Conservation (phyloP, 257 asterid genomes). For the Solanum arcanum region DNA sequence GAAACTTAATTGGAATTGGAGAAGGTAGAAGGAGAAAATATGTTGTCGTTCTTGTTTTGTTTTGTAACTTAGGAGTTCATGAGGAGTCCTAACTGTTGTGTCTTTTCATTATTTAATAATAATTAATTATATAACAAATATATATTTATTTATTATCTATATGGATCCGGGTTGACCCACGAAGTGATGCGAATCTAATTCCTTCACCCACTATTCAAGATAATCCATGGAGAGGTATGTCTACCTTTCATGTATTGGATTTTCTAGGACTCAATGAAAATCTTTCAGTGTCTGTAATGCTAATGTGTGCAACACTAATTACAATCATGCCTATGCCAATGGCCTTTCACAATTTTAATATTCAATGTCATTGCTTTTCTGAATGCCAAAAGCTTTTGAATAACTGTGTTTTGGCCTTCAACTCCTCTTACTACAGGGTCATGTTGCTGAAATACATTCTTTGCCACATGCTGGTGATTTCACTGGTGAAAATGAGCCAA, state of each 20-base stretch:
- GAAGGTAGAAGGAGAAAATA: background rate
- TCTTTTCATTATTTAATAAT: background rate
- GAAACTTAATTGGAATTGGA: background rate
- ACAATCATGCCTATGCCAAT: background rate
- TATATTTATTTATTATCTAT: too few relatives aligned
- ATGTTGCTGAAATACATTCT: conserved; percentile 18
- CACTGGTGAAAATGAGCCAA: conserved; percentile 31
- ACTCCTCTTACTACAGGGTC: conserved; percentile 32
- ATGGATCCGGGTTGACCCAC: background rate
- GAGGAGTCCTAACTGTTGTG: background rate
- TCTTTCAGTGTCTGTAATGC: background rate
- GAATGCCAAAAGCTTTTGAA: background rate
- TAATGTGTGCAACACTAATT: background rate
- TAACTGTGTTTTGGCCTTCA: conserved; percentile 1
- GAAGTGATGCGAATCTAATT: background rate
- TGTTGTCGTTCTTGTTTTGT: background rate
- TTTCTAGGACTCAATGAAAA: background rate
- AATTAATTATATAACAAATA: too few relatives aligned
- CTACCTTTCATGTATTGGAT: background rate
- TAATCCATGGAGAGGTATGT: background rate
- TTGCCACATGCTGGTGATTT: conserved; percentile 23
- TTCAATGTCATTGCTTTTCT: background rate
- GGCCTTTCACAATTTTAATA: background rate
- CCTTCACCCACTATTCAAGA: background rate
- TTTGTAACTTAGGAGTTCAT: background rate